These are phyloP conservation scores for Sarocladium kiliense DNA, from an alignment of 2,329 filamentous ascomycete genomes.

Conservation along the genomic window DNA sequence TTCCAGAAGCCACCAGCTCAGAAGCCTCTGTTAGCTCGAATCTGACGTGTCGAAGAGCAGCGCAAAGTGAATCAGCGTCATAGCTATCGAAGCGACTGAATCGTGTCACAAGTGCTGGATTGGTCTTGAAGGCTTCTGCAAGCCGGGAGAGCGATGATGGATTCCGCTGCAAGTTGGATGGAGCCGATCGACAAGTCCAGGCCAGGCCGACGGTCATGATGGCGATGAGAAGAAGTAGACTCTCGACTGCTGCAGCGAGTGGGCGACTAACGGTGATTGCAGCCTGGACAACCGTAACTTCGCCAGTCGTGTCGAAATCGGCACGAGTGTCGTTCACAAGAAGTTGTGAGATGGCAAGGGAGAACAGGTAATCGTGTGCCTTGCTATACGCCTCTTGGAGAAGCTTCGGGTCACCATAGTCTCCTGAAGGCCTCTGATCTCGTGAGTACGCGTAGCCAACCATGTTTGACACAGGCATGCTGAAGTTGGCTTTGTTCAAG, in stretches of 20 bases:
- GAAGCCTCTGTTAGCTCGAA: background rate
- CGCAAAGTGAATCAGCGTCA: background rate
- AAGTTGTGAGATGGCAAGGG: constrained; percentile 16
- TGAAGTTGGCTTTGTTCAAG: constrained; percentile 12
- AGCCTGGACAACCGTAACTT: constrained; percentile 13
- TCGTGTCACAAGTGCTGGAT: constrained; percentile 5
- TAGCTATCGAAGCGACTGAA: background rate
- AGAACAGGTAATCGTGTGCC: constrained; percentile 27
- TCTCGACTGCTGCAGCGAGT: constrained; percentile 25
- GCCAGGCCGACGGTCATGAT: constrained; percentile 15
- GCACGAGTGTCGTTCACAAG: constrained; percentile 14
- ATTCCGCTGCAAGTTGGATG: constrained; percentile 17
- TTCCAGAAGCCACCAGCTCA: background rate
- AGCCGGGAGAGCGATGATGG: constrained; percentile 21
- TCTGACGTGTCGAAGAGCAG: background rate
- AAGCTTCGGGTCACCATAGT: background rate
- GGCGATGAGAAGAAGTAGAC: constrained; percentile 17
- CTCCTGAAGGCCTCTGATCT: background rate
- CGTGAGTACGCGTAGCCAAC: constrained; percentile 26
- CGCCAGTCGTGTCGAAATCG: background rate
- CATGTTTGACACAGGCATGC: constrained; percentile 23
- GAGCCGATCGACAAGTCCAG: constrained; percentile 7
- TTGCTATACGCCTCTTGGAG: constrained; percentile 16
- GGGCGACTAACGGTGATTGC: constrained; percentile 28
- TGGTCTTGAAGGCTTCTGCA: constrained; percentile 16